Conservation (phyloP, 2,329 filamentous ascomycete species). For the Hymenoscyphus repandus region DNA sequence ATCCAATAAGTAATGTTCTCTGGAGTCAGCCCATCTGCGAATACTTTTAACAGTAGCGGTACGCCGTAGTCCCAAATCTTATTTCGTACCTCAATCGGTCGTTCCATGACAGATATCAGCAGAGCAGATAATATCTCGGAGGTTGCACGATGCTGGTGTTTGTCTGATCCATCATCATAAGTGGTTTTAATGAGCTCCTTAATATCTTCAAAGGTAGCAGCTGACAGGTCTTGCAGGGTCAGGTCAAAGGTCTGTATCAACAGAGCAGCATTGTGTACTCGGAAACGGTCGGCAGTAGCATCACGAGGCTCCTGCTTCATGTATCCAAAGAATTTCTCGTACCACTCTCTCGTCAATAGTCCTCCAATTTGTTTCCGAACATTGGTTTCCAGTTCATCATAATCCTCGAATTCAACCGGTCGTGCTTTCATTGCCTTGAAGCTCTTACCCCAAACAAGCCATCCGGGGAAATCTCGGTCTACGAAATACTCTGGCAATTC, state of each 20-base stretch:
- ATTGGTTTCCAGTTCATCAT: conserved; percentile 73
- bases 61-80: conserved; percentile 85
- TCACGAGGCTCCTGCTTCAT: conserved; percentile 96
- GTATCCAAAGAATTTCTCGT: conserved; percentile 81
- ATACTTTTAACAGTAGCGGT: conserved; percentile 78
- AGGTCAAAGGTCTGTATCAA: conserved; percentile 88
- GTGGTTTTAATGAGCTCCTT: conserved; percentile 71
- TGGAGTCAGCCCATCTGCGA: conserved; percentile 87
- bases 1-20: conserved; percentile 96
- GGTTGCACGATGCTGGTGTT: conserved; percentile 94
- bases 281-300: conserved; percentile 73
- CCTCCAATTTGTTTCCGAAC: conserved; percentile 75
- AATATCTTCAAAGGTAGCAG: conserved; percentile 79
- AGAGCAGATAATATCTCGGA: conserved; percentile 88
- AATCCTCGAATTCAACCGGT: conserved; percentile 58
- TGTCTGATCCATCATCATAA: conserved; percentile 90
- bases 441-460: conserved; percentile 89
- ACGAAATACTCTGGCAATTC: conserved; percentile 78
- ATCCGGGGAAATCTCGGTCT: conserved; percentile 87
- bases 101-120: conserved; percentile 74
- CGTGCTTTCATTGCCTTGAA: conserved; percentile 76
- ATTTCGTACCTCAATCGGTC: conserved; percentile 66
- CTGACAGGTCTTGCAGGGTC: conserved; percentile 73
- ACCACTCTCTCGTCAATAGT: conserved; percentile 78
- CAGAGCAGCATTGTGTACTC: conserved; percentile 81